phyloP scores from a whole-genome alignment of 2,329 filamentous ascomycete species.

The Trichoderma sp. region DNA sequence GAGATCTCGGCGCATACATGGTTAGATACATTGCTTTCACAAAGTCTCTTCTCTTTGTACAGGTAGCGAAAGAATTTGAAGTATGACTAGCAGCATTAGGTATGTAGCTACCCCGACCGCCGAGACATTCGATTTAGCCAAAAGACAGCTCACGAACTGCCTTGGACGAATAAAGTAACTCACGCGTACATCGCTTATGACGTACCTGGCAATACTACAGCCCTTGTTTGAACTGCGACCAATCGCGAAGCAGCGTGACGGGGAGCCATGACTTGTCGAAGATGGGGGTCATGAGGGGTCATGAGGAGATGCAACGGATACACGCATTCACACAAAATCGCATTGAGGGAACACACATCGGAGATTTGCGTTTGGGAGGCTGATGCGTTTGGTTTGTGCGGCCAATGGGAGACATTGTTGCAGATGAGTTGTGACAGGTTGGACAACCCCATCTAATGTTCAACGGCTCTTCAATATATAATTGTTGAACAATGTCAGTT shows the following conservation, averaged over 20 bases:
- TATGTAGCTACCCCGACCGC: not conserved
- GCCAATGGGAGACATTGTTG: not conserved
- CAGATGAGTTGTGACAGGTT: not conserved
- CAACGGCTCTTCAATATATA: not conserved
- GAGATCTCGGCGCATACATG: not conserved
- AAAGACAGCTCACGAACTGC: not conserved
- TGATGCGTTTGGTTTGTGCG: not conserved
- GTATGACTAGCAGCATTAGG: not conserved
- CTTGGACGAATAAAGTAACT: not conserved
- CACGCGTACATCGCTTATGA: not conserved
- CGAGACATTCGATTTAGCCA: not conserved
- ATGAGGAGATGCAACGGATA: not conserved
- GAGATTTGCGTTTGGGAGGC: not conserved
- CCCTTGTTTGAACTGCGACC: not conserved
- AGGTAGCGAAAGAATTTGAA: not conserved
- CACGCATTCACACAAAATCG: not conserved
- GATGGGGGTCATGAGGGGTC: constrained; percentile 5
- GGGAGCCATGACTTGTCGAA: constrained; percentile 13
- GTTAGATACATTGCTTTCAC: not conserved
- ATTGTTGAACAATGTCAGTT: too few relatives aligned
- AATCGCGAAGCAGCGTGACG: constrained; percentile 7
- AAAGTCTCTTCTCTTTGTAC: too few relatives aligned
- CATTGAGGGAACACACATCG: not conserved
- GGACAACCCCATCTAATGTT: not conserved
- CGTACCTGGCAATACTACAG: not conserved